Evolutionary conservation across 176 grass and related monocot species (phyloP).

Genomic region (barley (Hordeum vulgare)): DNA sequence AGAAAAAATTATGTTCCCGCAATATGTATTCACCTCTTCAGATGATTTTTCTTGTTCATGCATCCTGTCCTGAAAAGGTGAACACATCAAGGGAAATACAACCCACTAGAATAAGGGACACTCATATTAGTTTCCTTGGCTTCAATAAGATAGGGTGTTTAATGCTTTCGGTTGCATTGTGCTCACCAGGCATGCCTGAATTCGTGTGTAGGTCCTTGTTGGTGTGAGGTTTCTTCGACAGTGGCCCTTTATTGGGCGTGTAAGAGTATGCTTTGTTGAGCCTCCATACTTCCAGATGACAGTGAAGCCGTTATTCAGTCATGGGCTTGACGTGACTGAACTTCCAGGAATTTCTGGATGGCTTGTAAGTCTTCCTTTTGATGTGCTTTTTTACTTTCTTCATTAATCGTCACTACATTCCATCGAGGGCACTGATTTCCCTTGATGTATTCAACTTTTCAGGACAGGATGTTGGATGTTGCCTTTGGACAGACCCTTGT

Average conservation of each 20-base stretch:
- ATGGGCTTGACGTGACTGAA: constrained; percentile 93
- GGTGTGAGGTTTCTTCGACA: constrained; percentile 80
- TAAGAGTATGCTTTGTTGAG: constrained; percentile 93
- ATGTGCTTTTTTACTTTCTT: not conserved
- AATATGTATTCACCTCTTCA: not conserved
- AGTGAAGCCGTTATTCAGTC: constrained; percentile 84
- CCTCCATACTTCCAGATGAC: constrained; percentile 98
- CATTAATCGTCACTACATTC: constrained; percentile 1
- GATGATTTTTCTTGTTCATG: no score
- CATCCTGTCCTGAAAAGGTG: no score
- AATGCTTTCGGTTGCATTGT: not conserved
- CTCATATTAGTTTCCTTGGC: not conserved
- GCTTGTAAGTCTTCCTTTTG: constrained; percentile 56
- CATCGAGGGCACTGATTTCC: not conserved
- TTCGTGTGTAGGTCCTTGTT: constrained; percentile 65
- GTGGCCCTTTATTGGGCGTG: constrained; percentile 85
- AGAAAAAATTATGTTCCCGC: constrained; percentile 1
- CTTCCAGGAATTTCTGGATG: constrained; percentile 97
- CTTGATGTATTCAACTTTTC: constrained; percentile 20
- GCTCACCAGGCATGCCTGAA: not conserved
- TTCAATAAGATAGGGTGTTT: not conserved
- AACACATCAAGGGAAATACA: not conserved
- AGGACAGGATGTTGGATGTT: constrained; percentile 92
- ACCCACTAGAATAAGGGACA: not conserved
- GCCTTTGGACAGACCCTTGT: constrained; percentile 91